phyloP scores from a whole-genome alignment of 1,284 basidiomycete genomes.

The Trichosporon inkin region DNA sequence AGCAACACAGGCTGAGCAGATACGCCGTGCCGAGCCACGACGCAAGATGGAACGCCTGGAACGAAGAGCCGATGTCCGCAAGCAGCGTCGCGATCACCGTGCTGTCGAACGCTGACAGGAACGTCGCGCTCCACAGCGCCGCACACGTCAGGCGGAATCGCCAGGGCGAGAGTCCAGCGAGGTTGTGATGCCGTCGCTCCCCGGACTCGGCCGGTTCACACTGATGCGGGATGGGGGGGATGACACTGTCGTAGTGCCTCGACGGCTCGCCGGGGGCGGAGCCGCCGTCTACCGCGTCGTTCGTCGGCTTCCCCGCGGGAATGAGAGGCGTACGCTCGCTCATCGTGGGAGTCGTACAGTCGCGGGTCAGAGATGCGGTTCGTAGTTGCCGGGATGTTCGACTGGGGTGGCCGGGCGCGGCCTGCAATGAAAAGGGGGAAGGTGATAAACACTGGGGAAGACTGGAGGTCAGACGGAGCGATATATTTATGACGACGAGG shows the following conservation, averaged over 20 bases:
- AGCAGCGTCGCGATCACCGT: constrained; percentile 58
- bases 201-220: not conserved
- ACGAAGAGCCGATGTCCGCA: constrained; percentile 43
- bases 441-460: no score
- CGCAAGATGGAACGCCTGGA: constrained; percentile 56
- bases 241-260: not conserved
- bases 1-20: constrained; percentile 76
- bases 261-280: not conserved
- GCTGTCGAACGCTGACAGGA: constrained; percentile 77
- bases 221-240: constrained; percentile 2
- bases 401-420: not conserved
- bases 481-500: no score
- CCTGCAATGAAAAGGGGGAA: no score
- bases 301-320: not conserved
- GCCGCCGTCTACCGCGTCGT: not conserved
- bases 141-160: constrained; percentile 35
- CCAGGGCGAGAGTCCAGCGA: constrained; percentile 34
- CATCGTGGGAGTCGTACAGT: not conserved
- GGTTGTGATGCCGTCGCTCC: constrained; percentile 35
- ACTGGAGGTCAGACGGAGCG: no score
- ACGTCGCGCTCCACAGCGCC: constrained; percentile 44
- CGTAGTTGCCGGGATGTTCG: not conserved
- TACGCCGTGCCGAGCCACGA: constrained; percentile 62
- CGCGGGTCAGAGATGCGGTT: not conserved
- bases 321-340: constrained; percentile 6